These are phyloP conservation scores for Aquilaria sinensis DNA, from an alignment of 345 rosid species.

Conservation along the genomic window DNA sequence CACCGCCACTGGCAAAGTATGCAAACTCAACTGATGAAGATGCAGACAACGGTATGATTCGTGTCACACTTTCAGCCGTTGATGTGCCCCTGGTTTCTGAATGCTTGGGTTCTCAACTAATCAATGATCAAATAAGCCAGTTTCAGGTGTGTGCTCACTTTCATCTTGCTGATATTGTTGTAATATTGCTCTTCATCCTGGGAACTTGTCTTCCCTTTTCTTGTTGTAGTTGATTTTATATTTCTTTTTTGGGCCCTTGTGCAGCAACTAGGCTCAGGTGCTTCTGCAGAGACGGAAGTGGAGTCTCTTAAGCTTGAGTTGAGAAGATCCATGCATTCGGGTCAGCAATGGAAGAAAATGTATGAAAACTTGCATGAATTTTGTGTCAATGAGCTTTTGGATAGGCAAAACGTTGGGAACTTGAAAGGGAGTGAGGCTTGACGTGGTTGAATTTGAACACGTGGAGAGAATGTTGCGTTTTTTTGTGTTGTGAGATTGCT, in stretches of 20 bases:
- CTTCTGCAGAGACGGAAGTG: constrained; percentile 62
- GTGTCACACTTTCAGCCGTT: constrained; percentile 33
- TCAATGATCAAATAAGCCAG: constrained; percentile 54
- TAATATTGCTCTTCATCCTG: neutral
- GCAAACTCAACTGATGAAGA: constrained; percentile 35
- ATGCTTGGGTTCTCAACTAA: constrained; percentile 34
- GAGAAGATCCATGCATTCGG: constrained; percentile 32
- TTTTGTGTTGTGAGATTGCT: too few species aligned
- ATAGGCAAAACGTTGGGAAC: constrained; percentile 20
- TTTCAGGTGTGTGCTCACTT: constrained; percentile 42
- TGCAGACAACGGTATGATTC: constrained; percentile 20
- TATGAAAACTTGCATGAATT: constrained; percentile 53
- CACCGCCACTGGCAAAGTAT: constrained; percentile 66
- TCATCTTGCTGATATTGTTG: neutral
- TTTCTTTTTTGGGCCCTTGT: constrained; percentile 5
- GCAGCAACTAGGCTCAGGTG: constrained; percentile 52
- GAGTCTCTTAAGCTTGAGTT: constrained; percentile 54
- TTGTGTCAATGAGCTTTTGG: constrained; percentile 46
- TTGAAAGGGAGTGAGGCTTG: neutral
- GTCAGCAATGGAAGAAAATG: constrained; percentile 55
- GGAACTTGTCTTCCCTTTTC: neutral
- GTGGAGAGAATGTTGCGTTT: too few species aligned
- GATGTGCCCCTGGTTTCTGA: constrained; percentile 21
- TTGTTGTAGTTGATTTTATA: neutral
- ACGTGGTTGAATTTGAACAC: too few species aligned